A percentile compares a stretch with the other conserved stretches of the same genome.
Conservation (phyloP, 495 filamentous ascomycete genomes). For the Thozetella sp. region DNA sequence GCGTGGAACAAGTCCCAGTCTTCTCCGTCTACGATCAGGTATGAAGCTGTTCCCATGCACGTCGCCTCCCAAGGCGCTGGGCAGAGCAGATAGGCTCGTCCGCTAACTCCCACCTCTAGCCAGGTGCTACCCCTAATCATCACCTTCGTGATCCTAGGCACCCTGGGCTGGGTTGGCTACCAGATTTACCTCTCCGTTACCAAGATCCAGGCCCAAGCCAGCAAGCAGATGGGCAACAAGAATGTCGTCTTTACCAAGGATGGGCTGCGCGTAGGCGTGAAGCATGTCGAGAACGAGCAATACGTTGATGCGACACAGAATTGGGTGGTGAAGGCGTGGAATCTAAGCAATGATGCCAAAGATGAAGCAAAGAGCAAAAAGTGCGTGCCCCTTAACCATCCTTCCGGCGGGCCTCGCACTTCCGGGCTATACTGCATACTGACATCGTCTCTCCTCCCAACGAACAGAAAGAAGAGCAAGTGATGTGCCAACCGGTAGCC, state of each 20-base stretch:
- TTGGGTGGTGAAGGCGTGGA: slow-evolving; percentile 81
- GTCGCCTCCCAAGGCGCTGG: not conserved
- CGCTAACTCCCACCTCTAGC: slow-evolving; percentile 28
- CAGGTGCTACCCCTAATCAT: slow-evolving; percentile 75
- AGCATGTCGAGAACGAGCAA: slow-evolving; percentile 72
- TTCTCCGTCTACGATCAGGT: slow-evolving; percentile 15
- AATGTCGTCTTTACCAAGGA: slow-evolving; percentile 82
- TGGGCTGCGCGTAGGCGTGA: slow-evolving; percentile 80
- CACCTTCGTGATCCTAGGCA: slow-evolving; percentile 64
- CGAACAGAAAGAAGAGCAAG: no score
- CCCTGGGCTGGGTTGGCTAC: slow-evolving; percentile 68
- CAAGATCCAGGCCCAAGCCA: slow-evolving; percentile 69
- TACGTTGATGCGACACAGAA: slow-evolving; percentile 85
- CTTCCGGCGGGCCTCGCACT: no score
- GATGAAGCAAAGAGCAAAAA: slow-evolving; percentile 35
- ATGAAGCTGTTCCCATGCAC: not conserved
- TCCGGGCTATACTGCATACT: no score
- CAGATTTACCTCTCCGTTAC: slow-evolving; percentile 71
- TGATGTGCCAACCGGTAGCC: no score
- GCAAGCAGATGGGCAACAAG: slow-evolving; percentile 78
- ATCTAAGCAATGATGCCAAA: slow-evolving; percentile 52
- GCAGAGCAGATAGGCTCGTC: not conserved
- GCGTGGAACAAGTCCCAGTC: slow-evolving; percentile 11
- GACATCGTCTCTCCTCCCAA: no score
- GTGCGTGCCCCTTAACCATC: not conserved